Percentiles rank a stretch among this genome's conserved stretches.
These are phyloP conservation scores for Microdochium paspali DNA, from an alignment of 2,329 filamentous ascomycete species.

Conservation along the genomic window DNA sequence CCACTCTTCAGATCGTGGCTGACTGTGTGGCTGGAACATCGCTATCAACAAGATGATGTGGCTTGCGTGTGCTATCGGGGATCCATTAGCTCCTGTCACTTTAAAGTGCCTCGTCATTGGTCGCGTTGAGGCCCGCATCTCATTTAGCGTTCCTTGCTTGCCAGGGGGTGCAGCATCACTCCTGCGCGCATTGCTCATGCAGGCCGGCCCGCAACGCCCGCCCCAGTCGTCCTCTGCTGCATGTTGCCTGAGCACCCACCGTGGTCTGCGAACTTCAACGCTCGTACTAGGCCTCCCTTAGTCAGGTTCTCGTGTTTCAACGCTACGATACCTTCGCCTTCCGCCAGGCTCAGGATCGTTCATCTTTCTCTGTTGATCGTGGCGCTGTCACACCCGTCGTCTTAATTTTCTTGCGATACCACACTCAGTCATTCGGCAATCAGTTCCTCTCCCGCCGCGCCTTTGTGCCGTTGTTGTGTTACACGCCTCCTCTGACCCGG, in stretches of 20 bases:
- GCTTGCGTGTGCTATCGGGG: not conserved
- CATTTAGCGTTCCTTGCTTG: not conserved
- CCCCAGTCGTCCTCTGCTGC: not conserved
- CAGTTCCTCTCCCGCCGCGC: no score
- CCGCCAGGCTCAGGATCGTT: no score
- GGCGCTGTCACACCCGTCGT: no score
- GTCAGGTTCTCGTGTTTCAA: no score
- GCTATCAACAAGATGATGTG: not conserved
- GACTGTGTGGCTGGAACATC: not conserved
- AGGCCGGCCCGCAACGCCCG: not conserved
- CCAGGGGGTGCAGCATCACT: not conserved
- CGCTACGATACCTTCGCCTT: no score
- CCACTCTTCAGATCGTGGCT: not conserved
- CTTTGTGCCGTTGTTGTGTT: no score
- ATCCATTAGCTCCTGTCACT: not conserved
- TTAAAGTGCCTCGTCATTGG: not conserved
- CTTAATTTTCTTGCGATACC: no score
- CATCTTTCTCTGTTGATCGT: no score
- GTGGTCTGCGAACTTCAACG: no score
- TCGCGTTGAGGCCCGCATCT: not conserved
- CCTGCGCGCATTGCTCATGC: not conserved
- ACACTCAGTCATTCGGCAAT: no score
- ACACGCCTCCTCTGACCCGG: no score
- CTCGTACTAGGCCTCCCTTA: no score
- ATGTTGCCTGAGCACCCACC: not conserved